Evolutionary conservation across 306 rosid species (phyloP).

Genomic region (Quercus mongolica): DNA sequence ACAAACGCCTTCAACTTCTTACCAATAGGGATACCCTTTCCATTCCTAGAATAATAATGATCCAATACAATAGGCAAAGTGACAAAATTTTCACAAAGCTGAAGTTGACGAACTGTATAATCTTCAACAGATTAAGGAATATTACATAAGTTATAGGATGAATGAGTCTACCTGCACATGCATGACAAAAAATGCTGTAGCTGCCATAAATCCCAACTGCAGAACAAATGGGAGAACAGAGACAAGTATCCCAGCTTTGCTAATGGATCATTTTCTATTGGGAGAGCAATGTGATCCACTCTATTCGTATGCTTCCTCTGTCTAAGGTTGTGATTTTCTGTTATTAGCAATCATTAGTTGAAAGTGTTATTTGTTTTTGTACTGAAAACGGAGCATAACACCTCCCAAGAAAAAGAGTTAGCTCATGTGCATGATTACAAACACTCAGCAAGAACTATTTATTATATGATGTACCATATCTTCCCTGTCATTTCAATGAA

Average conservation of each 20-base stretch:
- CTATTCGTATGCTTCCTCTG: constrained; percentile 43
- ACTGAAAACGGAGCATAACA: neutral
- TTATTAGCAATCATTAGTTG: constrained; percentile 5
- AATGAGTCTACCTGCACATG: constrained; percentile 77
- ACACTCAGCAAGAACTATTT: neutral
- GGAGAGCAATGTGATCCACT: constrained; percentile 18
- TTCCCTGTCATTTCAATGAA: neutral
- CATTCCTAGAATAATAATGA: neutral
- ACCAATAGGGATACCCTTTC: neutral
- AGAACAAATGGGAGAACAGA: constrained; percentile 74
- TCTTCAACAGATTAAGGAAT: neutral
- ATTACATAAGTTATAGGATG: neutral
- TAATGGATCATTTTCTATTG: constrained; percentile 31
- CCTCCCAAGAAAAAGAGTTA: neutral
- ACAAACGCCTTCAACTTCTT: neutral
- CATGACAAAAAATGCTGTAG: constrained; percentile 76
- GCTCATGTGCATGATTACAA: neutral
- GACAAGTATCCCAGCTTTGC: constrained; percentile 44
- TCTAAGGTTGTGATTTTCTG: constrained; percentile 51
- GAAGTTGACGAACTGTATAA: neutral
- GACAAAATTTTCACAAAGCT: neutral
- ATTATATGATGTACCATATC: neutral
- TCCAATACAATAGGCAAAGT: neutral
- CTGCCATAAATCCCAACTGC: constrained; percentile 79
- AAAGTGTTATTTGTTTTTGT: neutral